Base-by-base conservation (phyloP, 169 alveolate genomes). In the Neospora caninum region DNA sequence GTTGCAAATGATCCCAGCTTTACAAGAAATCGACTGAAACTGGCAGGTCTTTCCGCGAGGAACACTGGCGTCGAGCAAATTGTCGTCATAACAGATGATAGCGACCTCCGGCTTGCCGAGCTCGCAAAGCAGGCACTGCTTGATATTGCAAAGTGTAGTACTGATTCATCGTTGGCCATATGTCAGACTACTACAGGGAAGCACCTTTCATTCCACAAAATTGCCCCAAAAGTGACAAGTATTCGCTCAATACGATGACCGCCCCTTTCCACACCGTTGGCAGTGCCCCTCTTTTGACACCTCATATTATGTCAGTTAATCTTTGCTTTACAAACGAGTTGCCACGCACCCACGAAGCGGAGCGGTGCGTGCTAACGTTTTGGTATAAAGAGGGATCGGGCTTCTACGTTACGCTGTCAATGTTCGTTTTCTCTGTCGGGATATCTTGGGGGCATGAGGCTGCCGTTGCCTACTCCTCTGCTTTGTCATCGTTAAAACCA, bases 41-140 rank as follows among this genome's bases (percentile, higher is more conserved):
- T 82, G n/a, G 67, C 42, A 42, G 89, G 89, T 16, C 27, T 82
- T 36, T 82, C 89, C 4, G 89, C 89, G 31, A 82, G 89, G 89
- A 27, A 39, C 67, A 20, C 25, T 20, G 89, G 89, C 41, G 89
- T 82, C 41, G 89, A 82, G 67, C 89, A 82, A 36, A 43, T 82
- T 39, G 39, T 82, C 16, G 27, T 45, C 67, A 82, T 82, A 18
- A 45, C 34, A 25, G 36, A 82, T 36, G 89, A 82, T n/a, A 29
- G 89, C 27, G 67, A 82, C 27, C 67, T 82, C 42, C 89, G 67
- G n/a, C 67, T 82, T 36, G 89, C 89, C 7, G 58, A 82, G 41
- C 38, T 42, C 18, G 89, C 67, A 25, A 82, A 82, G 39, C 70
- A 82, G 89, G 89, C 67, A 31, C 34, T 82, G 0, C 89, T 45